Conservation (phyloP, 2,329 filamentous ascomycete genomes). For the Colletotrichum falcatum region DNA sequence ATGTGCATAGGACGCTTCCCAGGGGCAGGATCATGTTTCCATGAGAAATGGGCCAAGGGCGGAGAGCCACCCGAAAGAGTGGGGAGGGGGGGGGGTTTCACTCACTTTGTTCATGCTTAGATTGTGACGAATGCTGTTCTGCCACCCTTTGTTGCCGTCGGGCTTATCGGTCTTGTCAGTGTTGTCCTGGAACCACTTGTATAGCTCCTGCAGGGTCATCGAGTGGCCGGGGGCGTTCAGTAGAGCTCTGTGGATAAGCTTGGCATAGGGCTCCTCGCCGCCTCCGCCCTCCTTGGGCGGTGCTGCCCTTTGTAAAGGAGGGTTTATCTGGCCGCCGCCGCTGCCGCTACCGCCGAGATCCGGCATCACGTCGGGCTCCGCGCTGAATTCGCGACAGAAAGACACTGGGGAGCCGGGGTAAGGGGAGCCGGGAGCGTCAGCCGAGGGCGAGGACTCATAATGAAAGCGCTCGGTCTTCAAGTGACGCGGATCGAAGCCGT, state of each 20-base stretch:
- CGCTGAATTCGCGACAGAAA: conserved; percentile 10
- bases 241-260: conserved; percentile 82
- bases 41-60: not conserved
- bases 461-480: conserved; percentile 6
- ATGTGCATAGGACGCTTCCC: not conserved
- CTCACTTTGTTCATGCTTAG: conserved; percentile 93
- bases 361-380: conserved; percentile 6
- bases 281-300: conserved; percentile 40
- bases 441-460: conserved; percentile 17
- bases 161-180: conserved; percentile 77
- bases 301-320: not conserved
- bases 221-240: conserved; percentile 73
- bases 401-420: conserved; percentile 17
- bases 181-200: conserved; percentile 87
- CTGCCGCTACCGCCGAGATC: no score
- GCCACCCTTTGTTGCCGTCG: conserved; percentile 78
- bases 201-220: conserved; percentile 88
- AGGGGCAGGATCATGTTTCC: not conserved
- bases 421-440: conserved; percentile 1
- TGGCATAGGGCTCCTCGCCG: conserved; percentile 79
- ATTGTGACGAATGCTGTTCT: conserved; percentile 96
- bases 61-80: not conserved
- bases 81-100: not conserved
- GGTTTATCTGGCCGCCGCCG: conserved; percentile 1
- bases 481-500: conserved; percentile 3